phyloP scores from a whole-genome alignment of 2,329 filamentous ascomycete species.

The Fusarium guadeloupense region DNA sequence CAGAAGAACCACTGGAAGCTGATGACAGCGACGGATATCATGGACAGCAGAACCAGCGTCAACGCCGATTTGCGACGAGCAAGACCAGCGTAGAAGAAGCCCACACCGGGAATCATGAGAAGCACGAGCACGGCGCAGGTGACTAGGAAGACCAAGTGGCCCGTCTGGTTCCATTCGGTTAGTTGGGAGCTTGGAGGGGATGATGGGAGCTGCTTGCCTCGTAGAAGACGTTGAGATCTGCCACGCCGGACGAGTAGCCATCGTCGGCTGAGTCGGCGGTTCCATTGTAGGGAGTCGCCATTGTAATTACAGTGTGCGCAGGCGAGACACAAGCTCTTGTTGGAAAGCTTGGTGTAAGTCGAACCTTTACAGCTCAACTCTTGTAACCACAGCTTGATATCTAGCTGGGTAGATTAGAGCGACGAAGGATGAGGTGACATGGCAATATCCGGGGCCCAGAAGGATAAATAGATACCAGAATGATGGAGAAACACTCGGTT shows the following conservation, averaged over 20 bases:
- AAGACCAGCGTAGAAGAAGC: constrained; percentile 93
- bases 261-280: constrained; percentile 58
- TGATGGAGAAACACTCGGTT: constrained; percentile 8
- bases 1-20: constrained; percentile 97
- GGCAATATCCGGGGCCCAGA: constrained; percentile 21
- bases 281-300: constrained; percentile 59
- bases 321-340: constrained; percentile 19
- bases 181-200: not conserved
- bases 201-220: constrained; percentile 60
- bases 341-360: constrained; percentile 10
- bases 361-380: constrained; percentile 19
- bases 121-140: constrained; percentile 81
- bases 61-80: constrained; percentile 89
- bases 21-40: constrained; percentile 82
- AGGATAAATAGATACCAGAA: constrained; percentile 34
- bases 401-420: constrained; percentile 16
- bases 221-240: constrained; percentile 87
- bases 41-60: constrained; percentile 83
- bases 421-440: constrained; percentile 9
- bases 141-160: constrained; percentile 85
- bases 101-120: constrained; percentile 93
- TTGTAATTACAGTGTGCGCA: constrained; percentile 29
- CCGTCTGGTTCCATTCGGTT: constrained; percentile 62
- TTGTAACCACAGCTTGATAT: constrained; percentile 8
- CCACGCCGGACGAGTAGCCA: constrained; percentile 61